Evolutionary conservation across 768 basidiomycete species (phyloP).

Genomic region (Lentinula edodes): DNA sequence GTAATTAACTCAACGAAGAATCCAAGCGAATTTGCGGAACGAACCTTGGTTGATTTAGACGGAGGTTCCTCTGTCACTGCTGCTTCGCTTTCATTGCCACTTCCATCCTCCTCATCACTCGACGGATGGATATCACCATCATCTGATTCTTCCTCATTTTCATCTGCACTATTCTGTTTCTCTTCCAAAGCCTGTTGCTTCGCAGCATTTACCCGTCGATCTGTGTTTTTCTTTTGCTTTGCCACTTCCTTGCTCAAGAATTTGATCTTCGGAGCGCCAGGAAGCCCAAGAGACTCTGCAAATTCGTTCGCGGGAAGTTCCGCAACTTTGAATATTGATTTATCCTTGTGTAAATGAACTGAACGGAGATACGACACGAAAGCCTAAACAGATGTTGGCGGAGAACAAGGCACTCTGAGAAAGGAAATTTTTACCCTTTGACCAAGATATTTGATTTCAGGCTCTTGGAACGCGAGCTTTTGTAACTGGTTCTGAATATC

Average conservation of each 20-base stretch:
- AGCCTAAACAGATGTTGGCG: conserved; percentile 43
- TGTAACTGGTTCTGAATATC: conserved; percentile 86
- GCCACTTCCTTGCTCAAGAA: conserved; percentile 65
- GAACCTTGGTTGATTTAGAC: conserved; percentile 36
- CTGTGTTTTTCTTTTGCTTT: conserved; percentile 74
- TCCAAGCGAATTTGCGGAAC: conserved; percentile 7
- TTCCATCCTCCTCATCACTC: conserved; percentile 21
- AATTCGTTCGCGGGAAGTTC: conserved; percentile 79
- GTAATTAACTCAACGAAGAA: background rate
- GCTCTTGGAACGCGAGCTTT: conserved; percentile 88
- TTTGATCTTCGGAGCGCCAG: conserved; percentile 94
- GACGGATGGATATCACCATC: conserved; percentile 15
- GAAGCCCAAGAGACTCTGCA: conserved; percentile 86
- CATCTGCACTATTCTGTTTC: conserved; percentile 19
- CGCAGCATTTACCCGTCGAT: conserved; percentile 32
- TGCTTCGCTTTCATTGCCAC: conserved; percentile 11
- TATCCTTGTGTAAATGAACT: conserved; percentile 89
- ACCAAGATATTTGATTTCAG: conserved; percentile 95
- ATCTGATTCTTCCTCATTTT: conserved; percentile 25
- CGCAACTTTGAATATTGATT: conserved; percentile 82
- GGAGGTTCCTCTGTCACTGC: conserved; percentile 4
- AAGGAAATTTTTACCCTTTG: conserved; percentile 61
- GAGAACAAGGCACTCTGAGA: background rate
- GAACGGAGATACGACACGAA: conserved; percentile 96
- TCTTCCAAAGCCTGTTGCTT: conserved; percentile 25